Percentiles rank a stretch among this genome's conserved stretches.
phyloP scores from a whole-genome alignment of 139 green algal species.

The Tetraselmis chui region DNA sequence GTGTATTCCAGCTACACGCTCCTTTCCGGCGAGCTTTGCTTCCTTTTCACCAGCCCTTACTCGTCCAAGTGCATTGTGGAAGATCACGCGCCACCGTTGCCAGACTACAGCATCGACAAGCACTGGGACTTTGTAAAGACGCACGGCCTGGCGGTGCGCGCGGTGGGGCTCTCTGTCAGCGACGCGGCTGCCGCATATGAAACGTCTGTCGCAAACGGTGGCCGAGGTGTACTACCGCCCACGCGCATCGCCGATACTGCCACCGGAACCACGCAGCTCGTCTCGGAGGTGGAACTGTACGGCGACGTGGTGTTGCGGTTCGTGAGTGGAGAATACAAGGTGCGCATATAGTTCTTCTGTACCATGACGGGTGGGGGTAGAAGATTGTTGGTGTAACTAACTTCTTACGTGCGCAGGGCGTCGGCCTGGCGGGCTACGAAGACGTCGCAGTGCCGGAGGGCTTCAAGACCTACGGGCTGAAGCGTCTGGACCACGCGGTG shows the following conservation, averaged over 20 bases:
- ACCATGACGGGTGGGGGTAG: no score
- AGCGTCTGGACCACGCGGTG: conserved; percentile 89
- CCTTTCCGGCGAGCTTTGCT: conserved; percentile 76
- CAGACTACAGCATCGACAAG: conserved; percentile 43
- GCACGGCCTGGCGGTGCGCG: conserved; percentile 84
- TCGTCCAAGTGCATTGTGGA: conserved; percentile 10
- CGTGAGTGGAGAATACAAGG: conserved; percentile 37
- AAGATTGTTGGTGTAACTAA: no score
- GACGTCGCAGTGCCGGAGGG: conserved; percentile 28
- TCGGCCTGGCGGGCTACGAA: conserved; percentile 75
- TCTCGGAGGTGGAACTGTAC: conserved; percentile 87
- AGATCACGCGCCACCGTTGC: conserved; percentile 21
- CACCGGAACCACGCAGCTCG: conserved; percentile 17
- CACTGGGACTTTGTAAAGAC: conserved; percentile 67
- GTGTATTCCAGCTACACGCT: conserved; percentile 81
- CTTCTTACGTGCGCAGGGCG: conserved; percentile 39
- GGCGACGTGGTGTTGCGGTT: conserved; percentile 89
- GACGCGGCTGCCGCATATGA: conserved; percentile 75
- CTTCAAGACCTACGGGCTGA: conserved; percentile 59
- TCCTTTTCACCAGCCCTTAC: conserved; percentile 93
- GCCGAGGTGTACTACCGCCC: conserved; percentile 48
- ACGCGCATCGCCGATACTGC: conserved; percentile 30
- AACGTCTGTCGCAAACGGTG: conserved; percentile 57
- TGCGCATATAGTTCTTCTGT: no score
- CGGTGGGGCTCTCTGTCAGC: conserved; percentile 77